A percentile compares a stretch with the other conserved stretches of the same genome.
Evolutionary conservation across 108 stramenopile species (phyloP).

Genomic region (Nitzschia palea): DNA sequence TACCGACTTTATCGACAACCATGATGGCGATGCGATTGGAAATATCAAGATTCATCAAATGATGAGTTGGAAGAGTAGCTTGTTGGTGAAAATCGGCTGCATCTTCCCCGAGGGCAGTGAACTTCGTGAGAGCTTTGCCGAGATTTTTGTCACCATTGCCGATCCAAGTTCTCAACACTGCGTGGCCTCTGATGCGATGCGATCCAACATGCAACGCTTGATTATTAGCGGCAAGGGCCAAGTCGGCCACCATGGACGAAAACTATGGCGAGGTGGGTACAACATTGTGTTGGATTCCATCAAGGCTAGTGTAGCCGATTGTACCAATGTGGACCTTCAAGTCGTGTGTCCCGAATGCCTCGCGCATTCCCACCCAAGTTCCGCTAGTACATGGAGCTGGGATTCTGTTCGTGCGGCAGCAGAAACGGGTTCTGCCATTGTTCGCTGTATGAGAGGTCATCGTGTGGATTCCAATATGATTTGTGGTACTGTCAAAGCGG

Average conservation of each 20-base stretch:
- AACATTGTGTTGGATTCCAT: slow-evolving; percentile 59
- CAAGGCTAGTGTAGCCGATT: slow-evolving; percentile 45
- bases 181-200: slow-evolving; percentile 75
- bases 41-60: slow-evolving; percentile 64
- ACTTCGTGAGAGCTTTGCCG: slow-evolving; percentile 57
- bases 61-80: slow-evolving; percentile 62
- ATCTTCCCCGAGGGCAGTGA: slow-evolving; percentile 47
- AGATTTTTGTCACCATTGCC: slow-evolving; percentile 67
- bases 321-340: slow-evolving; percentile 62
- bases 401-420: slow-evolving; percentile 48
- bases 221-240: slow-evolving; percentile 76
- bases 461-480: slow-evolving; percentile 41
- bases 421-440: slow-evolving; percentile 37
- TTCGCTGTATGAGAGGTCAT: slow-evolving; percentile 52
- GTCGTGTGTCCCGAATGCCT: slow-evolving; percentile 78
- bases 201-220: slow-evolving; percentile 63
- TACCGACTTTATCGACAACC: slow-evolving; percentile 37
- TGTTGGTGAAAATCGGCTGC: slow-evolving; percentile 64
- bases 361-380: slow-evolving; percentile 45
- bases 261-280: slow-evolving; percentile 76
- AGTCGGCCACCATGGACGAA: slow-evolving; percentile 60
- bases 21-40: slow-evolving; percentile 43
- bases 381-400: slow-evolving; percentile 58
- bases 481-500: slow-evolving; percentile 32
- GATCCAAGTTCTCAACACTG: slow-evolving; percentile 60